Conservation (phyloP, 371 early-diverging fungal genomes). For the Smittium culicis region DNA sequence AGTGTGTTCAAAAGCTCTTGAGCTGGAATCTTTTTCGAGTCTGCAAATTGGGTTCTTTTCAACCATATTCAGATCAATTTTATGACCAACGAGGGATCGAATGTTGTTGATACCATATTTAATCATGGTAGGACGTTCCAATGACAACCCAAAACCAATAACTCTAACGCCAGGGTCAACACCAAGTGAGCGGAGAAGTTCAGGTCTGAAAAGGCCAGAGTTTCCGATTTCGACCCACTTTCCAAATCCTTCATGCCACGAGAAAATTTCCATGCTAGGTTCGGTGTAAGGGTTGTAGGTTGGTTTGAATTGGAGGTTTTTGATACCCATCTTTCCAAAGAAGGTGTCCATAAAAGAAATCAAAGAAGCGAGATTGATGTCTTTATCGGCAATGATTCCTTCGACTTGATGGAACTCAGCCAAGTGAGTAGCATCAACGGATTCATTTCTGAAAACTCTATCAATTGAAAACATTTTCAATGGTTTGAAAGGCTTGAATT, state of each 20-base stretch:
- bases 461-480: slow-evolving; percentile 99
- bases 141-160: slow-evolving; percentile 97
- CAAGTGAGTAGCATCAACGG: slow-evolving; percentile 98
- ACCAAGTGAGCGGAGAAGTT: slow-evolving; percentile 97
- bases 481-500: slow-evolving; percentile 81
- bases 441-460: slow-evolving; percentile 99
- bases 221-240: slow-evolving; percentile 99
- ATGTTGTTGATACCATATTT: slow-evolving; percentile 97
- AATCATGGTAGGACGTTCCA: slow-evolving; percentile 99
- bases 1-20: not conserved
- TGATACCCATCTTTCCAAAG: slow-evolving; percentile 90
- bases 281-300: slow-evolving; percentile 99
- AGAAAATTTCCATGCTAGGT: slow-evolving; percentile 99
- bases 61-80: slow-evolving; percentile 91
- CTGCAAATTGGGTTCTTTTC: slow-evolving; percentile 75
- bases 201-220: slow-evolving; percentile 99
- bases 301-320: slow-evolving; percentile 98
- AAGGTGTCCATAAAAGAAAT: slow-evolving; percentile 96
- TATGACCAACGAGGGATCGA: slow-evolving; percentile 97
- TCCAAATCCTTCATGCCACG: slow-evolving; percentile 90
- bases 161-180: slow-evolving; percentile 93
- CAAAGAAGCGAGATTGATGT: slow-evolving; percentile 90
- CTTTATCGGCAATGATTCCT: slow-evolving; percentile 95
- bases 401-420: slow-evolving; percentile 99
- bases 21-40: slow-evolving; percentile 5